Evolutionary conservation across 257 asterid genomes (phyloP).

Genomic region (Striga asiatica): DNA sequence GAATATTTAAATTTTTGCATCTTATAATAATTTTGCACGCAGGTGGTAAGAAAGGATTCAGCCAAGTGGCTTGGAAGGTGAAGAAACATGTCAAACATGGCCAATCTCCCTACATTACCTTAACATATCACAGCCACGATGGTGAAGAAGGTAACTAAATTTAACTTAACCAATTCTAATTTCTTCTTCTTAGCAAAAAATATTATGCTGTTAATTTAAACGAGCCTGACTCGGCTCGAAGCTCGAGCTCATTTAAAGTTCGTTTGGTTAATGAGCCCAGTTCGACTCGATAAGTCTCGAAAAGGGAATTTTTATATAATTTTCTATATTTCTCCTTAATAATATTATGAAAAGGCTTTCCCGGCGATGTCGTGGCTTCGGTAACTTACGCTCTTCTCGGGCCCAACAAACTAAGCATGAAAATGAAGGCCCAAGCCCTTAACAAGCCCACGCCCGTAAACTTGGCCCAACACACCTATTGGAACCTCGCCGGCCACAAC

Average conservation of each 20-base stretch:
- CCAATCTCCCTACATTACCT: conserved; percentile 39
- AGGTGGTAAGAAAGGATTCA: conserved; percentile 76
- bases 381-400: conserved; percentile 42
- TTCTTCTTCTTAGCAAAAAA: too few relatives aligned
- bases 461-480: conserved; percentile 70
- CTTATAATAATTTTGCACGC: neutral
- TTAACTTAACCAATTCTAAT: too few relatives aligned
- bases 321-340: neutral
- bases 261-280: too few relatives aligned
- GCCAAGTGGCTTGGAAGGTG: conserved; percentile 64
- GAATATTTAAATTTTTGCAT: too few relatives aligned
- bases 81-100: conserved; percentile 27
- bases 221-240: too few relatives aligned
- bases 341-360: conserved; percentile 42
- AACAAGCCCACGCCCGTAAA: conserved; percentile 75
- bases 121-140: conserved; percentile 51
- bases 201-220: too few relatives aligned
- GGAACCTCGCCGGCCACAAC: conserved; percentile 76
- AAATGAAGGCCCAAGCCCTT: conserved; percentile 49
- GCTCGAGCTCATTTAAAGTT: too few relatives aligned
- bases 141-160: conserved; percentile 60
- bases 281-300: too few relatives aligned
- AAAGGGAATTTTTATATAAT: too few relatives aligned
- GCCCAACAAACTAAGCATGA: conserved; percentile 32
- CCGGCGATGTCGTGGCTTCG: conserved; percentile 38